These are phyloP conservation scores for Mucor velutinosus DNA, from an alignment of 371 early-diverging fungal species.

Conservation along the genomic window DNA sequence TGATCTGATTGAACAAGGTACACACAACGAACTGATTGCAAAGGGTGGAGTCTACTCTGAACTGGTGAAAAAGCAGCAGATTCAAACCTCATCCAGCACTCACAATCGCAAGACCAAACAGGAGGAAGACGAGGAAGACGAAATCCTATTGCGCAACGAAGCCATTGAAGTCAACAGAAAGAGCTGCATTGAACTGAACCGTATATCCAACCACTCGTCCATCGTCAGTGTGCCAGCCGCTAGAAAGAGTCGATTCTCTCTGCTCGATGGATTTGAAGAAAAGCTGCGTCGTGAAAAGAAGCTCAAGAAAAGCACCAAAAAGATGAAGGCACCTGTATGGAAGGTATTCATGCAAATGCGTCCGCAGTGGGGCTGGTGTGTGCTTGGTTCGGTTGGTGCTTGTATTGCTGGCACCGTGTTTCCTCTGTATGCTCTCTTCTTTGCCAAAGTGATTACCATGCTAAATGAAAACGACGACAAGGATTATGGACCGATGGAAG, in stretches of 20 bases:
- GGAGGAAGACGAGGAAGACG: slow-evolving; percentile 1
- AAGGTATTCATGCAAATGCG: slow-evolving; percentile 27
- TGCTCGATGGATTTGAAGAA: slow-evolving; percentile 33
- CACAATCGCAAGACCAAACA: background rate
- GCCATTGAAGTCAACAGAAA: slow-evolving; percentile 10
- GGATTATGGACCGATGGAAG: slow-evolving; percentile 38
- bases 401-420: slow-evolving; percentile 58
- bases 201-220: background rate
- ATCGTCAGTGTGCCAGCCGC: background rate
- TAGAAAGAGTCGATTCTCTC: slow-evolving; percentile 16
- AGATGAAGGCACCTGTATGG: slow-evolving; percentile 49
- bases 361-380: slow-evolving; percentile 17
- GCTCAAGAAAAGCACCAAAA: slow-evolving; percentile 16
- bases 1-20: slow-evolving; percentile 70
- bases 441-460: slow-evolving; percentile 13
- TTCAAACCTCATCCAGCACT: background rate
- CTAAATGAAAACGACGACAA: slow-evolving; percentile 29
- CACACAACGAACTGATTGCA: slow-evolving; percentile 66
- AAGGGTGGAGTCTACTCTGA: slow-evolving; percentile 54
- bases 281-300: slow-evolving; percentile 42
- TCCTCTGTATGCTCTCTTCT: slow-evolving; percentile 28
- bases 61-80: slow-evolving; percentile 62
- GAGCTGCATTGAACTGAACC: slow-evolving; percentile 2
- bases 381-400: slow-evolving; percentile 42
- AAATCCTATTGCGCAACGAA: slow-evolving; percentile 3